Evolutionary conservation across 129 eudicot genomes (phyloP).

Genomic region (Arctium lappa): DNA sequence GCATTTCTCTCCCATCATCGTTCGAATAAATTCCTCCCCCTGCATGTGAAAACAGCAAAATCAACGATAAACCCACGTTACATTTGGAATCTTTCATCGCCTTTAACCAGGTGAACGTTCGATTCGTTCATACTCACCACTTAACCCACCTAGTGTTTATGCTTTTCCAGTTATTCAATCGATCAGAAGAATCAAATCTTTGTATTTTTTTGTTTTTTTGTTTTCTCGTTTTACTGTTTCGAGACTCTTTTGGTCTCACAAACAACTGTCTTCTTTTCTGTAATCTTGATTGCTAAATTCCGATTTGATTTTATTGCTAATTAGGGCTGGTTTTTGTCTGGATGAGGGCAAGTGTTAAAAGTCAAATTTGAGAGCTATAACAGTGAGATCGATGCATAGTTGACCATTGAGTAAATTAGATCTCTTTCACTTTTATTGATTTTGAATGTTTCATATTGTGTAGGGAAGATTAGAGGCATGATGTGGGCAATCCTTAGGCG

Average conservation of each 20-base stretch:
- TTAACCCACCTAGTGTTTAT: not conserved
- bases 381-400: not conserved
- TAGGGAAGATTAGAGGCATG: constrained; percentile 21
- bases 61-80: constrained; percentile 10
- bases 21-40: constrained; percentile 19
- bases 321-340: not conserved
- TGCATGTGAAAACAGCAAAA: not conserved
- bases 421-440: not conserved
- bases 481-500: constrained; percentile 31
- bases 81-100: constrained; percentile 6
- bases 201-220: not conserved
- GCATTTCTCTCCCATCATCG: not conserved
- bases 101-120: constrained; percentile 11
- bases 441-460: not conserved
- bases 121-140: not conserved
- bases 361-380: constrained; percentile 3
- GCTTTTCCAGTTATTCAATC: not conserved
- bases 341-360: not conserved
- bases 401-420: not conserved
- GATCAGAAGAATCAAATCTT: constrained; percentile 8
- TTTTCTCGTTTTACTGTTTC: not conserved
- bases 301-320: not conserved
- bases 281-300: not conserved
- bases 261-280: not conserved
- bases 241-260: constrained; percentile 1